Base-by-base conservation (phyloP, 1,284 basidiomycete species). In the Flammula alnicola region DNA sequence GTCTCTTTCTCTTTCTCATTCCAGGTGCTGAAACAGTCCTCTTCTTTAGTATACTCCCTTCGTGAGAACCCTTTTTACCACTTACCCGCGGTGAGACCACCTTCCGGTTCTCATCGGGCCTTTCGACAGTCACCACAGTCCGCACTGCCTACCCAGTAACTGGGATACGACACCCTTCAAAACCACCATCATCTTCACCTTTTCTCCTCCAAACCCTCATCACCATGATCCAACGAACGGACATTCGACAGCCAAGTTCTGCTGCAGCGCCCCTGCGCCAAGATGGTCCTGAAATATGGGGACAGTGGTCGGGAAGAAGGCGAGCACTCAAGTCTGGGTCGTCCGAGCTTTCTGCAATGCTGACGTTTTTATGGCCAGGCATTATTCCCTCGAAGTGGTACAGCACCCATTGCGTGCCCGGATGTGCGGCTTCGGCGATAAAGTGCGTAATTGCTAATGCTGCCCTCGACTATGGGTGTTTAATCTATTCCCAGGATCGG, bases 371-470 rank as follows among this genome's bases (percentile, higher is more conserved):
- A 29, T 30, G 19, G 46, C 9, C 64, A 93, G 92, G 63, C 77
- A 86, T 61, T 95, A 93, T 67, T 82, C 86, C 9, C 78, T 95
- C 31, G 84, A 91, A 58, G 83, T 95, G 57, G 81, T 91, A 4
- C 93, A 96, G 65, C 83, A 95, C 60, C 93, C 93, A 27, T 70
- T 92, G 40, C 81, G 93, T 36, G 93, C 93, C 29, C 83, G 93
- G 59, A 95, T 95, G 83, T 95, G 93, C 69, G 93, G 93, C 3
- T 95, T 95, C 69, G 93, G 93, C 44, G 93, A 95, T 75, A 95
- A 95, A 78, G 93, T 93, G 55, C 52, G 68, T 44, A 17, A 35
- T 35, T 31, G 36, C 17, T 38, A 12, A 33, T 26, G 41, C 25
- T 35, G 23, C 17, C 48, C 33, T 43, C 31, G 32, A 26, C 26